A percentile compares a stretch with the other conserved stretches of the same genome.
Conservation (phyloP, 768 basidiomycete genomes). For the Leccinellum albellum region DNA sequence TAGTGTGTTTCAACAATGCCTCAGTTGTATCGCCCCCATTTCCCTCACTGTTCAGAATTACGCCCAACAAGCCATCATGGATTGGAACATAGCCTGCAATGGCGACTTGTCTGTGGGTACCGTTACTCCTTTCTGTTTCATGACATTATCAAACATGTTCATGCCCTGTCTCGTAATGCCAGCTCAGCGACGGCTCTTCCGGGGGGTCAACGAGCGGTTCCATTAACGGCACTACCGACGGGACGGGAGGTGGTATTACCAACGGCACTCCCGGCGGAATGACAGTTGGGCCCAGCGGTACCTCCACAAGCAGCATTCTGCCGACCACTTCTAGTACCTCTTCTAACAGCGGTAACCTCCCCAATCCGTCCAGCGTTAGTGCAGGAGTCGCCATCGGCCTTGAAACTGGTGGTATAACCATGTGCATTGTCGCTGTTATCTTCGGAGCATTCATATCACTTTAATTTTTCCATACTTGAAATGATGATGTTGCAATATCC, state of each 20-base stretch:
- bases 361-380: background rate
- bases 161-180: background rate
- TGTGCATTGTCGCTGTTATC: conserved; percentile 9
- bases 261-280: background rate
- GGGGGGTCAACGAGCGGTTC: too few relatives aligned
- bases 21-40: conserved; percentile 15
- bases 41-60: background rate
- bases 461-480: background rate
- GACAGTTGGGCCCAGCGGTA: background rate
- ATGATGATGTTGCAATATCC: too few relatives aligned
- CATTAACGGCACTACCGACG: background rate
- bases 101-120: conserved; percentile 18
- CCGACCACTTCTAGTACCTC: background rate
- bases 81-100: conserved; percentile 18
- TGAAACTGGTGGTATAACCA: background rate
- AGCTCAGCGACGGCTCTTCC: conserved; percentile 13
- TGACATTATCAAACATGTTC: background rate
- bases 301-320: background rate
- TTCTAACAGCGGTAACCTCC: background rate
- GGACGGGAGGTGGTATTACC: background rate
- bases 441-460: conserved; percentile 10
- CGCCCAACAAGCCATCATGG: conserved; percentile 9
- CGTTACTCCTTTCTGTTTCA: too few relatives aligned
- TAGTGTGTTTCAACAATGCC: conserved; percentile 14
- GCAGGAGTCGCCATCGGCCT: conserved; percentile 4